A percentile compares a stretch with the other conserved stretches of the same genome.
Evolutionary conservation across 495 filamentous ascomycete species (phyloP).

Genomic region (Aspergillus bridgeri): DNA sequence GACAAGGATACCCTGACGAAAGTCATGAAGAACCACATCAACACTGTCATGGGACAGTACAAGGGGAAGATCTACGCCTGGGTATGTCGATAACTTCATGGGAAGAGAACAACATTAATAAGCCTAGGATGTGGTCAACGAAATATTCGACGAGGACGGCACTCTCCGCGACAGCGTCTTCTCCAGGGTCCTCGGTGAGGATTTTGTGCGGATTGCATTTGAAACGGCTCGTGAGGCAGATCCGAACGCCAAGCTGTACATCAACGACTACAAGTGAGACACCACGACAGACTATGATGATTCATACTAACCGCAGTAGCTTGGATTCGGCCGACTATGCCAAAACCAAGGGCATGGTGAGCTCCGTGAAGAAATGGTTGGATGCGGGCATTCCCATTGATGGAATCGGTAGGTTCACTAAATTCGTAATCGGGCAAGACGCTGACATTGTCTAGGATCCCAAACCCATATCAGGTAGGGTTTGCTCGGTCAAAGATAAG

Average conservation of each 20-base stretch:
- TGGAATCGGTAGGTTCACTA: slow-evolving; percentile 52
- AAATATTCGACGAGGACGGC: slow-evolving; percentile 66
- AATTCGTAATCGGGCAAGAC: neutral
- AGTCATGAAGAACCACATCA: slow-evolving; percentile 36
- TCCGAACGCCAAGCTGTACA: slow-evolving; percentile 62
- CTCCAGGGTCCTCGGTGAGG: slow-evolving; percentile 53
- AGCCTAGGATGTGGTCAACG: slow-evolving; percentile 64
- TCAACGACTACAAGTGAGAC: slow-evolving; percentile 53
- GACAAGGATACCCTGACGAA: slow-evolving; percentile 40
- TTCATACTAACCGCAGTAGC: slow-evolving; percentile 9
- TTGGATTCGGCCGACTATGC: slow-evolving; percentile 40
- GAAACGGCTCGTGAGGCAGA: slow-evolving; percentile 53
- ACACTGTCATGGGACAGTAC: slow-evolving; percentile 23
- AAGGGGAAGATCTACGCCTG: slow-evolving; percentile 49
- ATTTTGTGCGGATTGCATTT: slow-evolving; percentile 59
- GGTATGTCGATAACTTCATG: slow-evolving; percentile 21
- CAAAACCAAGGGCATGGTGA: slow-evolving; percentile 62
- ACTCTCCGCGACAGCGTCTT: slow-evolving; percentile 54
- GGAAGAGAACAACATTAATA: neutral
- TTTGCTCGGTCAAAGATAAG: too few species aligned
- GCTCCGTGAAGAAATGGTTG: slow-evolving; percentile 63
- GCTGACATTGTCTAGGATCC: slow-evolving; percentile 38
- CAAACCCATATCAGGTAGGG: slow-evolving; percentile 54
- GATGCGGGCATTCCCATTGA: slow-evolving; percentile 66
- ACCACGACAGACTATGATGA: neutral